These are phyloP conservation scores for Micractinium sp. DNA, from an alignment of 139 green algal species.

Conservation along the genomic window DNA sequence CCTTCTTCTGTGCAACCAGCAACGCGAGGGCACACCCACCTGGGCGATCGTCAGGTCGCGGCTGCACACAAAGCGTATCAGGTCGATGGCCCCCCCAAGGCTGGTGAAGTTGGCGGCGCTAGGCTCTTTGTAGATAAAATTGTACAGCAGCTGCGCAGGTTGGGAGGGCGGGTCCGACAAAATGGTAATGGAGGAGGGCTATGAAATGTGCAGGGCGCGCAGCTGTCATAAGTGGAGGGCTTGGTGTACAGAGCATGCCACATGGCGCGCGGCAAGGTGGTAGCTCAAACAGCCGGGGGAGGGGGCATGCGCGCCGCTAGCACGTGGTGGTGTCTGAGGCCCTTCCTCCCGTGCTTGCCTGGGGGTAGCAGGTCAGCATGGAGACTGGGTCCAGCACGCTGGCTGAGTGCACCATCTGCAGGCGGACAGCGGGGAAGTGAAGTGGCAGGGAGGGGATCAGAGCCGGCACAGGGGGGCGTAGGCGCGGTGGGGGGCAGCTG, in stretches of 20 bases:
- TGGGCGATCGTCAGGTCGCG: slow-evolving; percentile 61
- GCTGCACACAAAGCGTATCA: slow-evolving; percentile 48
- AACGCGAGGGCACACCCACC: no score
- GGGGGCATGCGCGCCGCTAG: no score
- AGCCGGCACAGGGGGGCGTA: neutral
- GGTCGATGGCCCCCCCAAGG: slow-evolving; percentile 28
- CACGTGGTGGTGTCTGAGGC: no score
- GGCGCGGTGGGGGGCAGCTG: no score
- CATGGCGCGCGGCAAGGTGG: no score
- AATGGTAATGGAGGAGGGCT: no score
- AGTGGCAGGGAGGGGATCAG: neutral
- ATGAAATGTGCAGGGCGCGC: no score
- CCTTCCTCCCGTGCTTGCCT: slow-evolving; percentile 15
- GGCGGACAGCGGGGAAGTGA: neutral
- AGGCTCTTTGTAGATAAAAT: slow-evolving; percentile 57
- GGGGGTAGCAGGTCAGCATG: slow-evolving; percentile 60
- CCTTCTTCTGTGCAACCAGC: no score
- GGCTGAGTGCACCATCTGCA: slow-evolving; percentile 41
- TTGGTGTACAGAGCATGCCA: no score
- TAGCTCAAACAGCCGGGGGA: no score
- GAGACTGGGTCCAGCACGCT: slow-evolving; percentile 62
- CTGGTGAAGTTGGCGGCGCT: neutral
- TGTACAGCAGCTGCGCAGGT: slow-evolving; percentile 49
- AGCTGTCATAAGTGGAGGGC: no score
- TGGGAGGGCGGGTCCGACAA: neutral